phyloP scores from a whole-genome alignment of 2,329 filamentous ascomycete genomes.

The Beauveria caledonica region DNA sequence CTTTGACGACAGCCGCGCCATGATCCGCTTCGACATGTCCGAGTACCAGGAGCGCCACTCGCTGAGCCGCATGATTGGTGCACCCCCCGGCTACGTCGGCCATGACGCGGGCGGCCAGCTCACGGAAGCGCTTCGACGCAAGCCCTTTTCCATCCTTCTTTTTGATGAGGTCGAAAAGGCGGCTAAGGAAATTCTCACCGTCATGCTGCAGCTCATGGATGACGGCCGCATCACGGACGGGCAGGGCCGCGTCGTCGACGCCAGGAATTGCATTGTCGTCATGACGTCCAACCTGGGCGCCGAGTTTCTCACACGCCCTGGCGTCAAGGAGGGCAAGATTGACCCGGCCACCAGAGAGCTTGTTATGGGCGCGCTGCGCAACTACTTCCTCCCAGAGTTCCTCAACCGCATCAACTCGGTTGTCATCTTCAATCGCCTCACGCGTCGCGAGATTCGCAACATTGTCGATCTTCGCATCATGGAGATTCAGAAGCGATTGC shows the following conservation, averaged over 20 bases:
- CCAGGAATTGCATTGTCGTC: conserved; percentile 96
- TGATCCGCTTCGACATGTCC: conserved; percentile 99
- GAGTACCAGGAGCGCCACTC: conserved; percentile 98
- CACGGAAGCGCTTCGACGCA: conserved; percentile 85
- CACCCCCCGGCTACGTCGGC: conserved; percentile 92
- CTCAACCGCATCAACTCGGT: conserved; percentile 94
- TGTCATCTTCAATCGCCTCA: conserved; percentile 98
- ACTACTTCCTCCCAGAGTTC: conserved; percentile 97
- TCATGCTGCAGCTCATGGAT: conserved; percentile 98
- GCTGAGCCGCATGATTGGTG: conserved; percentile 94
- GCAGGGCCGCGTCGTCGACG: conserved; percentile 89
- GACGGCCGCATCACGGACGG: conserved; percentile 97
- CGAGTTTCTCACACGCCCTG: conserved; percentile 79
- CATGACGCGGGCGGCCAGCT: conserved; percentile 94
- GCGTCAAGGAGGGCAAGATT: conserved; percentile 72
- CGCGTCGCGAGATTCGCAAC: conserved; percentile 78
- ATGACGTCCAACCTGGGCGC: conserved; percentile 98
- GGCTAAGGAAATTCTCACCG: conserved; percentile 92
- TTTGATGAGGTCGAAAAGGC: conserved; percentile 99
- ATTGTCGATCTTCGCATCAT: conserved; percentile 85
- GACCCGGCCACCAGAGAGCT: conserved; percentile 79
- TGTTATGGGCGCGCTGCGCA: conserved; percentile 82
- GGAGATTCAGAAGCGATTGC: conserved; percentile 90
- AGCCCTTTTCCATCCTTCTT: conserved; percentile 93
- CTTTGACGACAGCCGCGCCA: conserved; percentile 92